phyloP scores from a whole-genome alignment of 2,329 filamentous ascomycete genomes.

The Ascochyta clinopodiicola region DNA sequence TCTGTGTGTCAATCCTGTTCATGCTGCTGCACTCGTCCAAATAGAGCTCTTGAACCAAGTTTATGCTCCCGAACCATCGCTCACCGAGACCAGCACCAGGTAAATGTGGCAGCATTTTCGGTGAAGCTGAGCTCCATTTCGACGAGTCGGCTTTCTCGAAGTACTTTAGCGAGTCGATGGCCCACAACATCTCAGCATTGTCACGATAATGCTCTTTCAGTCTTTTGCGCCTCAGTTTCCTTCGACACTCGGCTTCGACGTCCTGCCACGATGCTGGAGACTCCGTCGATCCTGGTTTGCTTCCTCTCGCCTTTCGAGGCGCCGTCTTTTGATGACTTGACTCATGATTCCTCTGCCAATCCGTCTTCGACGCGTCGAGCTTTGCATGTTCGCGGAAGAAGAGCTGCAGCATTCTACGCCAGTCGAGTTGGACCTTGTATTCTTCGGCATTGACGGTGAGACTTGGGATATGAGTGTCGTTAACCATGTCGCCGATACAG shows the following conservation, averaged over 20 bases:
- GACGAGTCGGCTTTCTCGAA: constrained; percentile 31
- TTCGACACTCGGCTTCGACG: constrained; percentile 27
- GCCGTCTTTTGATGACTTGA: not conserved
- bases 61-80: constrained; percentile 37
- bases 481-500: constrained; percentile 36
- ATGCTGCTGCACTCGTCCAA: constrained; percentile 44
- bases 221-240: constrained; percentile 31
- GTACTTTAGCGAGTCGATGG: constrained; percentile 32
- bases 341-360: constrained; percentile 2
- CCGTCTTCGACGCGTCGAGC: constrained; percentile 13
- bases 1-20: constrained; percentile 33
- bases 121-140: constrained; percentile 8
- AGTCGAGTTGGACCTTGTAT: constrained; percentile 35
- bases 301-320: constrained; percentile 16
- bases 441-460: constrained; percentile 27
- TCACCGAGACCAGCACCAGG: constrained; percentile 41
- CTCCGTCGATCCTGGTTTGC: constrained; percentile 21
- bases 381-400: constrained; percentile 43
- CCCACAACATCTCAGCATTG: constrained; percentile 41
- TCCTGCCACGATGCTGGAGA: not conserved
- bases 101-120: constrained; percentile 30
- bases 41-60: constrained; percentile 39
- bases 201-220: constrained; percentile 31
- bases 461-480: constrained; percentile 39
- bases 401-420: constrained; percentile 36